These are phyloP conservation scores for Chaetoscypha palmicola DNA, from an alignment of 2,329 filamentous ascomycete genomes.

Conservation along the genomic window DNA sequence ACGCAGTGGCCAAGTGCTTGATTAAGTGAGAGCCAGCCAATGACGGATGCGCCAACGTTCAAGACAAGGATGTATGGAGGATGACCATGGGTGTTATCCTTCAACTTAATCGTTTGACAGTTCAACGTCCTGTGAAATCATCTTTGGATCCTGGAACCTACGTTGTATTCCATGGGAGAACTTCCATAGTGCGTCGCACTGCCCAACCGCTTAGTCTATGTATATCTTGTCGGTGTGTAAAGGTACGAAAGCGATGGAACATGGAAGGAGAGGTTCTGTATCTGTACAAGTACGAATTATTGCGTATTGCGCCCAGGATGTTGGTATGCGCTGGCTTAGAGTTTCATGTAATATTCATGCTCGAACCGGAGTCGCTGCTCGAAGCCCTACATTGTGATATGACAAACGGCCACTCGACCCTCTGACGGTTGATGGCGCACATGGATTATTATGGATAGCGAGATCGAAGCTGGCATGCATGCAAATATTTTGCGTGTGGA, in stretches of 20 bases:
- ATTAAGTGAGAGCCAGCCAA: conserved; percentile 24
- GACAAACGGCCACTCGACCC: background rate
- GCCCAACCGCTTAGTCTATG: background rate
- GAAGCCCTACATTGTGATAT: too few relatives aligned
- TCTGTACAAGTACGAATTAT: background rate
- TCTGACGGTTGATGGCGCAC: background rate
- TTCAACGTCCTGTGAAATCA: conserved; percentile 9
- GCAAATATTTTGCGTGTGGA: background rate
- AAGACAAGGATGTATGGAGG: conserved; percentile 18
- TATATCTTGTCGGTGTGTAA: background rate
- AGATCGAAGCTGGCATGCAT: background rate
- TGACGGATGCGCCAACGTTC: conserved; percentile 26
- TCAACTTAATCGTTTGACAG: conserved; percentile 18
- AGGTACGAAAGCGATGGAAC: background rate
- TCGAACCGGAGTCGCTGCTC: conserved; percentile 11
- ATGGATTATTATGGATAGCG: background rate
- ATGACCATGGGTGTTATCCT: conserved; percentile 21
- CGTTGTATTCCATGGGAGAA: conserved; percentile 11
- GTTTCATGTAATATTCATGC: conserved; percentile 29
- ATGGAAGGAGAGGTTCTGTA: background rate
- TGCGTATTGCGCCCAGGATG: conserved; percentile 22
- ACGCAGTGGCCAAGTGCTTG: conserved; percentile 28
- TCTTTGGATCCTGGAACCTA: conserved; percentile 2
- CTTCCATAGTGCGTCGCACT: background rate
- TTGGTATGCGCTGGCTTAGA: conserved; percentile 28